Evolutionary conservation across 2,329 filamentous ascomycete genomes (phyloP).

Genomic region (Aureobasidium sp.): DNA sequence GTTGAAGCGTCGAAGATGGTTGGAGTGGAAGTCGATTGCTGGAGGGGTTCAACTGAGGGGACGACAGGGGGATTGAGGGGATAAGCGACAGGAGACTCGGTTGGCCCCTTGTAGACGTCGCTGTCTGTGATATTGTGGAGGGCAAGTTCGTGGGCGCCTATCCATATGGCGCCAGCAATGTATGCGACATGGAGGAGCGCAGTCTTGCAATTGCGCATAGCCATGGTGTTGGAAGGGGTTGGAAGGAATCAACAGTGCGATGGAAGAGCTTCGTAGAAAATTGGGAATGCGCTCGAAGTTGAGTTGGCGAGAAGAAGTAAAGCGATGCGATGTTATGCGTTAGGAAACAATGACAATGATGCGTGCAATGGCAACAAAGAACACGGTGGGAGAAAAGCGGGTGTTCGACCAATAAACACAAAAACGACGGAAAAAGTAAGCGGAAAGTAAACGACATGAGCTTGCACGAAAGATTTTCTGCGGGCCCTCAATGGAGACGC

Average conservation of each 20-base stretch:
- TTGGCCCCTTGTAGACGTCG: background rate
- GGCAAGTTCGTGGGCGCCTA: background rate
- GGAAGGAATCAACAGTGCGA: background rate
- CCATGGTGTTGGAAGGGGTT: background rate
- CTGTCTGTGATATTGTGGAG: background rate
- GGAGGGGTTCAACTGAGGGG: background rate
- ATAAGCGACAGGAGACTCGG: background rate
- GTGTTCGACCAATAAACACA: background rate
- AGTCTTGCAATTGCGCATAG: background rate
- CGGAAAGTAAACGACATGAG: background rate
- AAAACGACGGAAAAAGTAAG: background rate
- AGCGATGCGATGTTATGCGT: background rate
- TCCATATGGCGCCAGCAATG: background rate
- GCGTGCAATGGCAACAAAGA: background rate
- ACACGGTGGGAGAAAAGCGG: background rate
- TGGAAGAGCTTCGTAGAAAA: background rate
- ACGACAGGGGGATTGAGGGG: background rate
- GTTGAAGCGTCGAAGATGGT: background rate
- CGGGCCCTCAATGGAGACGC: background rate
- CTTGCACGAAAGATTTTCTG: background rate
- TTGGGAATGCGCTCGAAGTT: background rate
- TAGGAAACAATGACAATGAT: constrained; percentile 1
- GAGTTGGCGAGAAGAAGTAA: background rate
- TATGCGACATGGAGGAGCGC: background rate
- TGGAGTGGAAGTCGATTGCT: background rate